Conservation (phyloP, 1,284 basidiomycete species). For the Filobasidium uniguttulatum region DNA sequence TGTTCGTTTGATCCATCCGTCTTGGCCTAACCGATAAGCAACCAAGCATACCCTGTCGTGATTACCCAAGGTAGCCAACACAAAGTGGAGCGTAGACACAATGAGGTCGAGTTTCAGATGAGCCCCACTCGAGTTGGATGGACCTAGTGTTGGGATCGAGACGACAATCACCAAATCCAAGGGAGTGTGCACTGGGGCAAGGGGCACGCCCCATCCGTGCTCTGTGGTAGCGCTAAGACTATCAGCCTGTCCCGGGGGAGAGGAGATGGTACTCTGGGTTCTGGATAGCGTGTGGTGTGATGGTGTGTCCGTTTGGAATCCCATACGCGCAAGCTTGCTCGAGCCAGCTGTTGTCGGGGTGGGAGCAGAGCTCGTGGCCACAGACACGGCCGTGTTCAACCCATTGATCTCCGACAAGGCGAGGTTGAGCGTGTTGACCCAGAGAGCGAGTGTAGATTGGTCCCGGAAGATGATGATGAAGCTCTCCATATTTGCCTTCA, state of each 20-base stretch:
- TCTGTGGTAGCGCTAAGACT: not conserved
- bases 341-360: slow-evolving; percentile 15
- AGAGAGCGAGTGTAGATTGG: slow-evolving; percentile 69
- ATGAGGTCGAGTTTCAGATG: slow-evolving; percentile 79
- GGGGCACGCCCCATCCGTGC: slow-evolving; percentile 13
- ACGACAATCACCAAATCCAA: slow-evolving; percentile 85
- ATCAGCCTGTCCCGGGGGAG: not conserved
- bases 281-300: not conserved
- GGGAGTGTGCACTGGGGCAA: slow-evolving; percentile 66
- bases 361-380: slow-evolving; percentile 5
- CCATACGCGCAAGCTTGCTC: slow-evolving; percentile 15
- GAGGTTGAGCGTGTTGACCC: slow-evolving; percentile 63
- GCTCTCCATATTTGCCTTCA: slow-evolving; percentile 81
- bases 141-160: slow-evolving; percentile 54
- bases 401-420: slow-evolving; percentile 40
- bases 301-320: slow-evolving; percentile 5
- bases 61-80: slow-evolving; percentile 56
- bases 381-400: not conserved
- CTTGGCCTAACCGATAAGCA: slow-evolving; percentile 65
- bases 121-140: slow-evolving; percentile 55
- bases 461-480: slow-evolving; percentile 92
- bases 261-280: not conserved
- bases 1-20: slow-evolving; percentile 68
- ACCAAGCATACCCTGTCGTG: slow-evolving; percentile 73
- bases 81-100: slow-evolving; percentile 67